Evolutionary conservation across 257 asterid species (phyloP).

Genomic region (Nicotiana undulata): DNA sequence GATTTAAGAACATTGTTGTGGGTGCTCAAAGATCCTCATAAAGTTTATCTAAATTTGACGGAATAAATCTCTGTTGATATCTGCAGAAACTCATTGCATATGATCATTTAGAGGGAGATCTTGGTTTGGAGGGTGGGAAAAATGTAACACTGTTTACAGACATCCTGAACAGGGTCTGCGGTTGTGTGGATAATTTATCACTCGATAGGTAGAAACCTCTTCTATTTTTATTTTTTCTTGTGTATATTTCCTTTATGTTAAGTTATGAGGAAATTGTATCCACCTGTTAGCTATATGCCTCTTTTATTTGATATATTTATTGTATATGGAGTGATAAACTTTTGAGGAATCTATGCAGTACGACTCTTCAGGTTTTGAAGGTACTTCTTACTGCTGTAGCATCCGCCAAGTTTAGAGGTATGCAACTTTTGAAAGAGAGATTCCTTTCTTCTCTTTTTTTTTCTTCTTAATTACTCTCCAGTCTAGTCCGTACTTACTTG

Average conservation of each 20-base stretch:
- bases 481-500: neutral
- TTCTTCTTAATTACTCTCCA: neutral
- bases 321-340: conserved; percentile 5
- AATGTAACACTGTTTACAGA: conserved; percentile 63
- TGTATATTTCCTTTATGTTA: neutral
- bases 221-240: neutral
- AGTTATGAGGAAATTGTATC: neutral
- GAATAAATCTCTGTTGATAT: neutral
- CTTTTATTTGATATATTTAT: conserved; percentile 7
- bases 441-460: neutral
- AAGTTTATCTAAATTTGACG: neutral
- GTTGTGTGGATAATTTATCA: conserved; percentile 88
- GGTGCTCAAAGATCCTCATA: neutral
- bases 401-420: conserved; percentile 89
- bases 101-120: conserved; percentile 96
- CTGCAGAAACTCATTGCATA: conserved; percentile 95
- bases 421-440: conserved; percentile 14
- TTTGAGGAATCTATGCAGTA: conserved; percentile 51
- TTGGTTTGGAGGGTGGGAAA: conserved; percentile 86
- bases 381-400: conserved; percentile 96
- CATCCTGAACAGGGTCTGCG: conserved; percentile 81
- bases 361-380: conserved; percentile 94
- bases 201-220: conserved; percentile 66
- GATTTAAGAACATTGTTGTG: neutral
- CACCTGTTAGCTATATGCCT: neutral